phyloP scores from a whole-genome alignment of 768 basidiomycete species.

The Serendipita sp. region DNA sequence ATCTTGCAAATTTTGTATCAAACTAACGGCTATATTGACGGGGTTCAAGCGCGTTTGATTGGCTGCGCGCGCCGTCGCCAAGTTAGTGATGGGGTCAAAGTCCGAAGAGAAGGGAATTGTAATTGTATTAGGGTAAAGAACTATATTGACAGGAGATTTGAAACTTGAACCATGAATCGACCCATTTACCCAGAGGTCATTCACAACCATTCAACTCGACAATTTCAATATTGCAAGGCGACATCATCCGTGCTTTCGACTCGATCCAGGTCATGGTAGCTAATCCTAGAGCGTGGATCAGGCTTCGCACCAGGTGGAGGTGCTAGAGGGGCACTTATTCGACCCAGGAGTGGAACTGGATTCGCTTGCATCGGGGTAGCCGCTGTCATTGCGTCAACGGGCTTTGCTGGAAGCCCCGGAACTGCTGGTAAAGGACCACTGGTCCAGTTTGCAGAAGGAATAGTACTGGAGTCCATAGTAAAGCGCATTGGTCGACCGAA shows the following conservation, averaged over 20 bases:
- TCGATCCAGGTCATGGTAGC: conserved; percentile 92
- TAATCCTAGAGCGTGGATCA: conserved; percentile 83
- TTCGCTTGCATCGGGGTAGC: conserved; percentile 25
- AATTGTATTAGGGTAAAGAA: not conserved
- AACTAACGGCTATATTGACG: not conserved
- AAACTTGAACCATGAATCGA: not conserved
- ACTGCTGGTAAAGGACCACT: conserved; percentile 45
- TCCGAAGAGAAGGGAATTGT: not conserved
- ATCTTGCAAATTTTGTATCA: too few species aligned
- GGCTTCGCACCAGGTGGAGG: conserved; percentile 82
- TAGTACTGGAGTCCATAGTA: conserved; percentile 43
- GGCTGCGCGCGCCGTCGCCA: not conserved
- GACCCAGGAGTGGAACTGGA: conserved; percentile 7
- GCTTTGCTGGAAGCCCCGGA: conserved; percentile 70
- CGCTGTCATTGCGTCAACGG: conserved; percentile 29
- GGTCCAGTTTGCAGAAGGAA: conserved; percentile 20
- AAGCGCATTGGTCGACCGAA: conserved; percentile 20
- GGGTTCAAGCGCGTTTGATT: not conserved
- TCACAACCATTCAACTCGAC: not conserved
- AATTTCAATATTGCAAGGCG: conserved; percentile 4
- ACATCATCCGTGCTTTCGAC: conserved; percentile 27
- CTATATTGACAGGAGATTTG: not conserved
- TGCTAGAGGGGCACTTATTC: conserved; percentile 36
- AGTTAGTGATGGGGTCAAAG: not conserved
- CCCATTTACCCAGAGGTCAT: not conserved